Conservation (phyloP, 805 yeast species). For the Tetrapisispora pingtungensis region DNA sequence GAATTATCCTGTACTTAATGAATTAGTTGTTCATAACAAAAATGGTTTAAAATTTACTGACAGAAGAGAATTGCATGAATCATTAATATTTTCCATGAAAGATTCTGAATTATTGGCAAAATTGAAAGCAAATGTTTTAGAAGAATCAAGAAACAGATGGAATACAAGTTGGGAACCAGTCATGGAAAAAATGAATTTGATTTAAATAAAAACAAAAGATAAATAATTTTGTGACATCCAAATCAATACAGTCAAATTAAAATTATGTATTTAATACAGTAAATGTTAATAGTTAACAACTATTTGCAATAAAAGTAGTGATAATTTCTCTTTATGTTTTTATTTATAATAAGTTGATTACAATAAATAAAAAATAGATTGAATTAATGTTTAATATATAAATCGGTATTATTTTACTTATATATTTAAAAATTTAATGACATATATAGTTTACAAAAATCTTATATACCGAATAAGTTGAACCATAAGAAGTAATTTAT, state of each 20-base stretch:
- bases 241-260: too few species aligned
- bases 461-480: too few species aligned
- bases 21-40: slow-evolving; percentile 54
- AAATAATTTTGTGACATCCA: too few species aligned
- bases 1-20: slow-evolving; percentile 65
- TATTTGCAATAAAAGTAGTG: too few species aligned
- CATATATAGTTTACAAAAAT: background rate
- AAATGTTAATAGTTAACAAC: too few species aligned
- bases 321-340: too few species aligned
- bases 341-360: too few species aligned
- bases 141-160: slow-evolving; percentile 69
- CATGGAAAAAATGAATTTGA: slow-evolving; percentile 15
- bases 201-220: background rate
- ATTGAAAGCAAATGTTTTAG: slow-evolving; percentile 58
- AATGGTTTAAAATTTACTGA: slow-evolving; percentile 58
- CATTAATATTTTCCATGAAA: slow-evolving; percentile 30
- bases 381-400: too few species aligned
- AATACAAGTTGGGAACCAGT: slow-evolving; percentile 55
- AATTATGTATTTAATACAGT: too few species aligned
- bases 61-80: slow-evolving; percentile 36
- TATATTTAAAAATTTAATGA: background rate
- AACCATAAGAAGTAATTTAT: background rate
- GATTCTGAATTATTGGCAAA: slow-evolving; percentile 27
- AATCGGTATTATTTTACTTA: background rate
- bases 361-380: too few species aligned